Base-by-base conservation (phyloP, 306 rosid genomes). In the Hippophae rhamnoides region DNA sequence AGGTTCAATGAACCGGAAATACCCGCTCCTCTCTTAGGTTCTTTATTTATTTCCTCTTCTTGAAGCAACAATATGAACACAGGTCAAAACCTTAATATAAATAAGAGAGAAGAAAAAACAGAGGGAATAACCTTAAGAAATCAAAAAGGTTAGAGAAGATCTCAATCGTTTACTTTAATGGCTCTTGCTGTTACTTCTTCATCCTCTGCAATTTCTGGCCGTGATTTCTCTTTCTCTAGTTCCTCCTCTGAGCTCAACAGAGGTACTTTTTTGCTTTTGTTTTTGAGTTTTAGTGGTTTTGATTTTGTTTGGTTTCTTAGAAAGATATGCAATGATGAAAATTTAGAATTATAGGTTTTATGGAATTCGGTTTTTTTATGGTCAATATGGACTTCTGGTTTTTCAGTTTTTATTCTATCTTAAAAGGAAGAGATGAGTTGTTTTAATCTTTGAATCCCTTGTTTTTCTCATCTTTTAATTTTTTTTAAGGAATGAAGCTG, bases 101-200 rank as follows among this genome's bases (percentile, higher is more conserved):
- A 26, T 7, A 5, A 26, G 7, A 58, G 12, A 14, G 46, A 52
- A 6, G 25, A 12, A 31, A 6, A 10, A 47, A 48, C 43, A n/a
- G 8, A 10, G 54, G 11, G 10, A 45, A n/a, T 48, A 49, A 12
- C 5, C 14, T 8, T 13, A 13, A 49, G 38, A 31, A 31, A 31
- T 31, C 3, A 31, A 4, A 31, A 31, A 31, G 38, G 38, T 31
- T 31, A 31, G 31, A 25, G 63, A 56, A 8, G 9, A 5, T 46
- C 8, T 58, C 6, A 41, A 41, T 7, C 12, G 46, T 26, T 5
- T 9, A 43, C 42, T 18, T 64, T 54, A 71, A 81, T 90, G 97
- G 94, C 95, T 25, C 63, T 84, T 43, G 25, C 86, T 66, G 63
- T 79, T 59, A 13, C 86, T 69, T 69, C 95, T 56, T 73, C 84